A percentile compares a stretch with the other conserved stretches of the same genome.
These are phyloP conservation scores for Nitzschia sp. DNA, from an alignment of 108 stramenopile species.

Conservation along the genomic window DNA sequence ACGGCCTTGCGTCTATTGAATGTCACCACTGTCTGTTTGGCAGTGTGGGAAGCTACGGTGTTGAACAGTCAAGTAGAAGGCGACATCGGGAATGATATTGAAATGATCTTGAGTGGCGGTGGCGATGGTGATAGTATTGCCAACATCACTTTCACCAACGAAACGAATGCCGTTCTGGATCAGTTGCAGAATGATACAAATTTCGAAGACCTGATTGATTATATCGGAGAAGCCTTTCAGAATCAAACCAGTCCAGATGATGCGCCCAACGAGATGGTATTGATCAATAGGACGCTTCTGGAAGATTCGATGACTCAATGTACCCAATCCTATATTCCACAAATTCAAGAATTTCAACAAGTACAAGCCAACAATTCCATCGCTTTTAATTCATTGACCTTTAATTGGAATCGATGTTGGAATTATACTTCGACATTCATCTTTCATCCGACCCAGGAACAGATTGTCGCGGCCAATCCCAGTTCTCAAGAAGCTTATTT, in stretches of 20 bases:
- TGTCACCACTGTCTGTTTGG: background rate
- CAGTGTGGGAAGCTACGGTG: background rate
- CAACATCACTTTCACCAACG: no score
- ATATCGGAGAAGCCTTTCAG: no score
- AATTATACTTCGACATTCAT: background rate
- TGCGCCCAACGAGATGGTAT: background rate
- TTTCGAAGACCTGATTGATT: background rate
- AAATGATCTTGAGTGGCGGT: background rate
- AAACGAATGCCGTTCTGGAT: no score
- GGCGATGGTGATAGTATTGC: background rate
- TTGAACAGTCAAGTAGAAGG: background rate
- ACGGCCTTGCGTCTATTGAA: background rate
- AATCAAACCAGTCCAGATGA: no score
- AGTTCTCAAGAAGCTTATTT: conserved; percentile 21
- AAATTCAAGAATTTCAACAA: background rate
- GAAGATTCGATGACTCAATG: background rate
- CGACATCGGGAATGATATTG: background rate
- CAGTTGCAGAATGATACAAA: background rate
- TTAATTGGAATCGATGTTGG: conserved; percentile 56
- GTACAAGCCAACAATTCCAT: background rate
- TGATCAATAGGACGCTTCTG: background rate
- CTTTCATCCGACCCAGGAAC: conserved; percentile 3
- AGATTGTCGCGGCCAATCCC: conserved; percentile 5
- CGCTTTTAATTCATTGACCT: conserved; percentile 3
- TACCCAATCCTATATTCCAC: background rate